Base-by-base conservation (phyloP, 2,329 filamentous ascomycete genomes). In the Chrysoporthe austroafricana region DNA sequence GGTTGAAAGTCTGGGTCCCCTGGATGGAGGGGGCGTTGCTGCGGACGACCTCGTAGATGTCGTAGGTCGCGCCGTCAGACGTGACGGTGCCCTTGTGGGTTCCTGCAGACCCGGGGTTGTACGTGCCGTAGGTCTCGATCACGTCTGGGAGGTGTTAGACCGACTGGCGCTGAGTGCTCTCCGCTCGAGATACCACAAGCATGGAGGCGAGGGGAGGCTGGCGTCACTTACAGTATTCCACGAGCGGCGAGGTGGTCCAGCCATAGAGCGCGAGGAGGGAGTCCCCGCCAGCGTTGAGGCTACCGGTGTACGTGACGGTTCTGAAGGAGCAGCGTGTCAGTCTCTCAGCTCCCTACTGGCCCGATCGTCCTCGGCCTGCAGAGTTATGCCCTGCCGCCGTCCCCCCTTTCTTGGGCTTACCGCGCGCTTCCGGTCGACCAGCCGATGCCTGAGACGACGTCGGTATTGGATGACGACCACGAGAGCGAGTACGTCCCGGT, bases 1-100 rank as follows among this genome's bases (percentile, higher is more conserved):
- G 80, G 72, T 79, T 73, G 71, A 82, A 81, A 63, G 79, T 82
- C 65, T 70, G 67, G 39, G 79, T 82, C 56, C 80, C 80, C 68
- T 79, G 66, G 63, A 80, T 80, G 66, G 74, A 77, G 26, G 79
- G 79, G 66, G 73, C 71, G 70, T 80, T 79, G 69, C 71, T 71
- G 61, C 70, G 68, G 46, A 69, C 69, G 57, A 67, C 71, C 65
- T 69, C 70, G 66, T 72, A 74, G 63, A 73, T 66, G 54, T 69
- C 67, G 52, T 73, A 73, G 21, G 61, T 69, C 32, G 54, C 68
- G 60, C 72, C 72, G 58, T 72, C 72, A 13, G 70, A 67, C 32
- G 67, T 73, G 64, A 73, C 62, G n/a, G 69, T 63, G 44, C 72
- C 72, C 62, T 56, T 34, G 42, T n/a, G 58, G 61, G 62, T 63